These are phyloP conservation scores for Alnus glutinosa DNA, from an alignment of 306 rosid genomes.

Conservation along the genomic window DNA sequence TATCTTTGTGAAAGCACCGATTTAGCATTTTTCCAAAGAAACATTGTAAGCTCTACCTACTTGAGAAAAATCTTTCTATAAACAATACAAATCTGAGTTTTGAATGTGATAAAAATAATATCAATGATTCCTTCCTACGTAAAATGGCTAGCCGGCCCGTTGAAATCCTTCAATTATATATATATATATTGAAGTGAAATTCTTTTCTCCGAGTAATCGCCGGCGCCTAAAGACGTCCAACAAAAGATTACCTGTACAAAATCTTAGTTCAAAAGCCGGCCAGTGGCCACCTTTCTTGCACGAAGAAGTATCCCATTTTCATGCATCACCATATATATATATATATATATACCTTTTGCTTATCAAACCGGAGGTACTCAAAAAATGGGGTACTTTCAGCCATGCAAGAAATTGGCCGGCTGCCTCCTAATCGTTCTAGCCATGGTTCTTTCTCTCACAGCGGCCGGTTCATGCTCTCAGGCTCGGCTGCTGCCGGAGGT, in stretches of 20 bases:
- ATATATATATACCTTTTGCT: not conserved
- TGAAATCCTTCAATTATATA: not conserved
- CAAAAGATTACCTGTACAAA: not conserved
- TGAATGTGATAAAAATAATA: not conserved
- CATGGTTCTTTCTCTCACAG: slow-evolving; percentile 14
- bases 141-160: slow-evolving; percentile 8
- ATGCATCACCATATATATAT: not conserved
- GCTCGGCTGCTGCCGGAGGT: slow-evolving; percentile 4
- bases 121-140: not conserved
- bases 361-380: not conserved
- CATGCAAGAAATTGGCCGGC: not conserved
- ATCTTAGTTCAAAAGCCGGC: slow-evolving; percentile 28
- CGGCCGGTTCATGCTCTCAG: slow-evolving; percentile 18
- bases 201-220: not conserved
- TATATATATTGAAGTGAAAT: not conserved
- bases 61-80: too few species aligned
- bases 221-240: slow-evolving; percentile 7
- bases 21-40: too few species aligned
- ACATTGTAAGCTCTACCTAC: too few species aligned
- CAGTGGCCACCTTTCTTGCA: not conserved
- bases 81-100: not conserved
- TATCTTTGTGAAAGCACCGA: too few species aligned
- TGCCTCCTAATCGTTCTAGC: slow-evolving; percentile 13
- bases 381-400: slow-evolving; percentile 12
- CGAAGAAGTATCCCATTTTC: slow-evolving; percentile 6